These are phyloP conservation scores for Danielozyma ontarioensis DNA, from an alignment of 805 yeast species.

Conservation along the genomic window DNA sequence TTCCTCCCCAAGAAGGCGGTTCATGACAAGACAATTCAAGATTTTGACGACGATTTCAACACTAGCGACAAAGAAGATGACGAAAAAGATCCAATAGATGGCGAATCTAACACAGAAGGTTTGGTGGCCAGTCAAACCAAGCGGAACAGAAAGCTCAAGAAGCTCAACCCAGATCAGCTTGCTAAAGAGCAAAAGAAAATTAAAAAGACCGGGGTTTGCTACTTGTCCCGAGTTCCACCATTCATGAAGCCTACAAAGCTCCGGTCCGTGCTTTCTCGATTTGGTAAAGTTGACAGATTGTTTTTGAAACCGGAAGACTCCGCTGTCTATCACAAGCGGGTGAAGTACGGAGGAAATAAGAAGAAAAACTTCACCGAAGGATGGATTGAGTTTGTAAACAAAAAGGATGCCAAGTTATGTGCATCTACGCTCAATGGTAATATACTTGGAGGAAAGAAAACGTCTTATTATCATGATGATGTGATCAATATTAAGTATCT, in stretches of 20 bases:
- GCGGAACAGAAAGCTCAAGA: slow-evolving; percentile 41
- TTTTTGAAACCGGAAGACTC: slow-evolving; percentile 84
- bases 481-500: slow-evolving; percentile 85
- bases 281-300: slow-evolving; percentile 84
- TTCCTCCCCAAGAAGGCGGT: no score
- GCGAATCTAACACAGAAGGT: background rate
- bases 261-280: slow-evolving; percentile 71
- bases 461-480: slow-evolving; percentile 89
- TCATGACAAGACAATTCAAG: no score
- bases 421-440: slow-evolving; percentile 85
- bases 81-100: no score
- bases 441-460: slow-evolving; percentile 87
- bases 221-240: slow-evolving; percentile 87
- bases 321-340: slow-evolving; percentile 56
- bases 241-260: slow-evolving; percentile 94
- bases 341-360: slow-evolving; percentile 88
- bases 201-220: slow-evolving; percentile 85
- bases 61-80: no score
- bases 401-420: slow-evolving; percentile 83
- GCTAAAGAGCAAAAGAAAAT: slow-evolving; percentile 50
- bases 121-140: slow-evolving; percentile 12
- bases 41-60: no score
- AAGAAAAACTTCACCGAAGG: slow-evolving; percentile 88
- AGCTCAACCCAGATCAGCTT: slow-evolving; percentile 52
- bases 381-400: slow-evolving; percentile 88